Conservation (phyloP, 2,329 filamentous ascomycete genomes). For the Microcera coccophila region DNA sequence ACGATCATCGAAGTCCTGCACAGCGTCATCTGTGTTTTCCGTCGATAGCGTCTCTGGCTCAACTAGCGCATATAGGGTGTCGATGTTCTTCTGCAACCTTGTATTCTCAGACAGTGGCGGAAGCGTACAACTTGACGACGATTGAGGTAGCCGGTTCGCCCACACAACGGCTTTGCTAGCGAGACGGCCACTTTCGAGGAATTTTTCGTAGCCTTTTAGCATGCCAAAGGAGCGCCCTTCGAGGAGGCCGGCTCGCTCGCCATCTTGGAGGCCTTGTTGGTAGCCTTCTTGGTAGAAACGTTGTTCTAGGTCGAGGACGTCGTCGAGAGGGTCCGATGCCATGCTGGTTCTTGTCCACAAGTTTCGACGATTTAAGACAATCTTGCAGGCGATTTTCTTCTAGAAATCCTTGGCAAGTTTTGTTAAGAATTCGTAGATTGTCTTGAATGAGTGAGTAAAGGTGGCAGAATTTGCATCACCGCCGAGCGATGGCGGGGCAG, state of each 20-base stretch:
- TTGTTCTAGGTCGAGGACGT: conserved; percentile 58
- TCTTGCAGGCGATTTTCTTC: too few relatives aligned
- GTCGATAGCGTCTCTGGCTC: conserved; percentile 75
- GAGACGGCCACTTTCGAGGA: conserved; percentile 71
- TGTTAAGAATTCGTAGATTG: too few relatives aligned
- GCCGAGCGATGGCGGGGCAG: conserved; percentile 26
- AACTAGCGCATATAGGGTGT: conserved; percentile 69
- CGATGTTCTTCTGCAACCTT: conserved; percentile 72
- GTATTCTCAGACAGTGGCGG: conserved; percentile 52
- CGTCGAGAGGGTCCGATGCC: conserved; percentile 51
- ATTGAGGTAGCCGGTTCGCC: conserved; percentile 61
- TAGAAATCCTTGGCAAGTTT: too few relatives aligned
- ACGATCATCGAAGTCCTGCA: conserved; percentile 87
- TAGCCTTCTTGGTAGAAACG: conserved; percentile 81
- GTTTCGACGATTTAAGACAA: too few relatives aligned
- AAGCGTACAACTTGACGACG: conserved; percentile 23
- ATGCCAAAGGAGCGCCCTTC: conserved; percentile 90
- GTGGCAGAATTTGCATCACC: conserved; percentile 29
- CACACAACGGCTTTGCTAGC: conserved; percentile 80
- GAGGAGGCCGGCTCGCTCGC: conserved; percentile 69
- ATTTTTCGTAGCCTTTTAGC: conserved; percentile 92
- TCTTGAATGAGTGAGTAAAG: conserved; percentile 4
- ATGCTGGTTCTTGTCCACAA: conserved; percentile 22
- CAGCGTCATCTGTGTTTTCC: conserved; percentile 80
- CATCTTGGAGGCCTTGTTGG: conserved; percentile 69